A percentile compares a stretch with the other conserved stretches of the same genome.
These are phyloP conservation scores for Plasmodium berghei DNA, from an alignment of 169 alveolate genomes.

Conservation along the genomic window DNA sequence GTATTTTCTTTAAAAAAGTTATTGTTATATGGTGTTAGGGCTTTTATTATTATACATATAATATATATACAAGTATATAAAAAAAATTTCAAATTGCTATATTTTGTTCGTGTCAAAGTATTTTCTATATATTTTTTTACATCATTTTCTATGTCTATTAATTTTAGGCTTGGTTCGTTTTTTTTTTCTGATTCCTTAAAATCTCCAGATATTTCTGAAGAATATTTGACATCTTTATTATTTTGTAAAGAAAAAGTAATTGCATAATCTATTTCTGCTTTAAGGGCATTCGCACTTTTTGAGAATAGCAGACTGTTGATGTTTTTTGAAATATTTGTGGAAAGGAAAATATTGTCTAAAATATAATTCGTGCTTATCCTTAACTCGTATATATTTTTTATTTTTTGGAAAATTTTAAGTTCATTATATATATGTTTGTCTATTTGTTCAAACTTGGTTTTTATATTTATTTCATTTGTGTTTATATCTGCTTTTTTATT, in stretches of 20 bases:
- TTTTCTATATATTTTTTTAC: constrained; percentile 4
- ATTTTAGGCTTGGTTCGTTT: neutral
- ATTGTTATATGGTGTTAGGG: neutral
- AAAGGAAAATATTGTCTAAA: constrained; percentile 29
- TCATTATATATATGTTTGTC: constrained; percentile 22
- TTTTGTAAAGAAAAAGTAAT: constrained; percentile 12
- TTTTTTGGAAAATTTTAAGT: constrained; percentile 26
- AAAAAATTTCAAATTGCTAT: constrained; percentile 41
- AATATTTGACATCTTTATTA: neutral
- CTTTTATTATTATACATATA: constrained; percentile 7
- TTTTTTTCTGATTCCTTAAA: neutral
- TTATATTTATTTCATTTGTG: constrained; percentile 12
- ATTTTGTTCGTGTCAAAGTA: constrained; percentile 5
- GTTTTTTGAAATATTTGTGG: constrained; percentile 10
- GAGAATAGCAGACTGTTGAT: constrained; percentile 20
- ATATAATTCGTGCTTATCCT: constrained; percentile 12
- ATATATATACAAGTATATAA: constrained; percentile 54
- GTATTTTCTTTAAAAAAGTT: neutral
- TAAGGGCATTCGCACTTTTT: neutral
- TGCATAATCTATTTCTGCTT: neutral
- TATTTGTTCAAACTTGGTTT: constrained; percentile 9
- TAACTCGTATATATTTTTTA: constrained; percentile 44
- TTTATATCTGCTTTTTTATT: neutral
- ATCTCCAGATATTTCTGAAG: neutral
- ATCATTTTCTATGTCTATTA: neutral